Base-by-base conservation (phyloP, 495 filamentous ascomycete genomes). In the Podospora bellae-mahoneyi region DNA sequence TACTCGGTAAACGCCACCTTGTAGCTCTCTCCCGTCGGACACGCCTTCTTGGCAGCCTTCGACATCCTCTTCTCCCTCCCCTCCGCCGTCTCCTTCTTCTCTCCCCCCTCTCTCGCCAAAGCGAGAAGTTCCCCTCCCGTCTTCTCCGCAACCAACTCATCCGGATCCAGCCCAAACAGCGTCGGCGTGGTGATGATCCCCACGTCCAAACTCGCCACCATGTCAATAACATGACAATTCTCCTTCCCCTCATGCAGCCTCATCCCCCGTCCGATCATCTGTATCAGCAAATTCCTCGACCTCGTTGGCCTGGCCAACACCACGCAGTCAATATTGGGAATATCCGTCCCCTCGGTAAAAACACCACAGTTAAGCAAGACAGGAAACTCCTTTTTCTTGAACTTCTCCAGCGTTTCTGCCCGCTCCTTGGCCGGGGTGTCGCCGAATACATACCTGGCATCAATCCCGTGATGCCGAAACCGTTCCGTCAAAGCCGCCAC, bases 251-350 rank as follows among this genome's bases (percentile, higher is more conserved):
- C 82, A 73, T 90, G 84, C 34, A 97, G 79, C 44, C 95, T 88
- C 85, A 98, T 90, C 0, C 95, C 95, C 68, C 95, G 88, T 0
- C 95, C 95, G 61, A 99, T 96, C 95, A 99, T 99, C 76, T 99
- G 95, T 4, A 97, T 88, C 2, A 99, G 84, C 7, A 99, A 82
- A 70, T 97, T 97, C 23, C 90, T 87, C 18, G 95, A 98, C 65
- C 88, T 87, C 9, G 95, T 99, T 3, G 95, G 95, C 44, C 96
- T 82, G 5, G 92, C 94, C 55, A 99, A 82, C 15, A 99, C 74
- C 10, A 99, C 85, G 68, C 95, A 98, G 76, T 99, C 95, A 67
- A 98, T 92, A 75, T 98, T 98, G 4, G 95, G 95, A 19, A 98
- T 95, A 74, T 99, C 95, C 10, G 96, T 99, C 18, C 85, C 94